phyloP scores from a whole-genome alignment of 2,329 filamentous ascomycete species.

The Trichoderma afroharzianum region DNA sequence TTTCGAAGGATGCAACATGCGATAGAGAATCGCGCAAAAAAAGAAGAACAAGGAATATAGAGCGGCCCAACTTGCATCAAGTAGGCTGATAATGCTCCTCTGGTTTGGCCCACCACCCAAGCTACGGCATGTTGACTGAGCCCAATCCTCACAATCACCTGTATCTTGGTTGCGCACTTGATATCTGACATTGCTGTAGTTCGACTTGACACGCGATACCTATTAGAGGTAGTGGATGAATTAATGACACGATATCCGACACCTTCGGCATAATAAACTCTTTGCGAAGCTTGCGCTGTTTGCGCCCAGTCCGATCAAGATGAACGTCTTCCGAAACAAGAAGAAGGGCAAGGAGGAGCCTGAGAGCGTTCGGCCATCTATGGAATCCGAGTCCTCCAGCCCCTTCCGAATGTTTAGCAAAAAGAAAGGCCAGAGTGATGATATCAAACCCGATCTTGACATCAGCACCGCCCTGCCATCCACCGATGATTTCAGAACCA shows the following conservation, averaged over 20 bases:
- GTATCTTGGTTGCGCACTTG: not conserved
- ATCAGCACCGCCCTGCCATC: constrained; percentile 71
- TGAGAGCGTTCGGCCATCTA: constrained; percentile 45
- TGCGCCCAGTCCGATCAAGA: constrained; percentile 8
- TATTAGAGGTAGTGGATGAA: not conserved
- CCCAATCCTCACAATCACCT: not conserved
- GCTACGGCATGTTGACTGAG: not conserved
- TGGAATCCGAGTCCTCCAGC: constrained; percentile 52
- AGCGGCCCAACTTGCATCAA: not conserved
- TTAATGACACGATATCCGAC: not conserved
- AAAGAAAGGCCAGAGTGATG: constrained; percentile 52
- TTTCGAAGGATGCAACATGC: not conserved
- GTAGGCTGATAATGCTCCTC: not conserved
- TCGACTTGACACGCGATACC: not conserved
- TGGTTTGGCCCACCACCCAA: not conserved
- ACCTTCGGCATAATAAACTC: not conserved
- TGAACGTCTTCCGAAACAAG: constrained; percentile 77
- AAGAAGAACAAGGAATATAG: not conserved
- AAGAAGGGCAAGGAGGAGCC: constrained; percentile 58
- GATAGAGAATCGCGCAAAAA: not conserved
- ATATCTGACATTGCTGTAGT: constrained; percentile 2
- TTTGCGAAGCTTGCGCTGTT: not conserved
- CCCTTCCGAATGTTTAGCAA: constrained; percentile 55
- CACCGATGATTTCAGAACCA: constrained; percentile 88
- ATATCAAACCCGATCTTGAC: constrained; percentile 66